Evolutionary conservation across 306 rosid genomes (phyloP), one percentile per base, ranked within the genome.

Genomic region (Potentilla sterilis): DNA sequence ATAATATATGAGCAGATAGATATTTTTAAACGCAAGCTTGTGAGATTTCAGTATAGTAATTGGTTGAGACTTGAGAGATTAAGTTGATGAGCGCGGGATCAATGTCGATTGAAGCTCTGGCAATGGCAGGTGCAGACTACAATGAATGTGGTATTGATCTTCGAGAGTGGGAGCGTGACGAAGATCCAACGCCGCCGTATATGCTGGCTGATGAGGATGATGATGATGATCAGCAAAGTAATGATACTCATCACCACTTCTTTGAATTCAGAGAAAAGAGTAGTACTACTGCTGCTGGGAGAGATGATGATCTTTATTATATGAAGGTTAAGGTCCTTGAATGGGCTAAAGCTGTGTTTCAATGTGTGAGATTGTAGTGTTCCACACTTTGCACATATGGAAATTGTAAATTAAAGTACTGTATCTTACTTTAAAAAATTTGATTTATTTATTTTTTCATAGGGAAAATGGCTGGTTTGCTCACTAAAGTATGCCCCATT

Each of bases 101-200:
- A 37, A 73, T 76, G 74, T 67, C 80, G 41, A 76, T 76, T 76
- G 80, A 76, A 67, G 74, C 68, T 76, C 21, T 76, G 57, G 80
- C 80, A 32, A 76, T 76, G 80, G 80, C 67, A 7, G 80, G 80
- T 11, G 73, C 54, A 10, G 67, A 76, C 54, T 76, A 67, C 49
- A 32, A 38, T 8, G 74, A 76, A 41, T 67, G 46, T 4, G 44
- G 68, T 3, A 54, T 76, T 19, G 5, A 41, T 73, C 13, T 55
- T 19, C 57, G n/a, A 76, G 74, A 68, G 46, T 54, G 18, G 74
- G 46, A 67, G 57, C 10, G 44, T 9, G 34, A 18, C n/a, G 24
- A 76, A 21, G 65, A 76, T 6, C 34, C 58, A 42, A 44, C 80
- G 13, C 58, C 67, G 9, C 46, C 67, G 0, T 28, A 76, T 67